Evolutionary conservation across 257 asterid species (phyloP).

Genomic region (Forsythia viridissima): DNA sequence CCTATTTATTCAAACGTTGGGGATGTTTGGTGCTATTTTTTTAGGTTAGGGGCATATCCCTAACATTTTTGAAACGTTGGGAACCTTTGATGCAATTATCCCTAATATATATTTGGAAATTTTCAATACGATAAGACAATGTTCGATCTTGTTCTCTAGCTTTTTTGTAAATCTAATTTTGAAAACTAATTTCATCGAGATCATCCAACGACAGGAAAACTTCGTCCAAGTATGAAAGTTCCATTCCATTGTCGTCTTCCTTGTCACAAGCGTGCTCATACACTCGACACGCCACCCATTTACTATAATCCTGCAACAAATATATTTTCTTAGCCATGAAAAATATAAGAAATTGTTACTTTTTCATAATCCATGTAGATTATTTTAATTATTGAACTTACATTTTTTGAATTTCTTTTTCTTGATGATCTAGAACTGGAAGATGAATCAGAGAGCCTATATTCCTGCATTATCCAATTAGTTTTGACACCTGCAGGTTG

Average conservation of each 20-base stretch:
- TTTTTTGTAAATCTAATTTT: constrained; percentile 38
- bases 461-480: constrained; percentile 91
- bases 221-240: constrained; percentile 61
- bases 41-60: too few species aligned
- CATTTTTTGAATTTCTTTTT: constrained; percentile 54
- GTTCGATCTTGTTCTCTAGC: constrained; percentile 28
- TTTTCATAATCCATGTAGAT: not conserved
- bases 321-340: not conserved
- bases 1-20: too few species aligned
- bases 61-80: too few species aligned
- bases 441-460: constrained; percentile 47
- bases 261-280: constrained; percentile 50
- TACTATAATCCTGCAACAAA: constrained; percentile 59
- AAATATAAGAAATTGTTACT: not conserved
- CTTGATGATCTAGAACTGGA: constrained; percentile 51
- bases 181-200: constrained; percentile 67
- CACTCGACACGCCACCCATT: constrained; percentile 93
- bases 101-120: constrained; percentile 3
- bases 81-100: too few species aligned
- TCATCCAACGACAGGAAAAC: constrained; percentile 53
- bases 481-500: constrained; percentile 59
- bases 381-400: constrained; percentile 26
- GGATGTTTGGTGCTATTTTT: too few species aligned
- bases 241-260: constrained; percentile 41
- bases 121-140: constrained; percentile 25